Conservation (phyloP, 441 rosid species). For the Populus hybrid region DNA sequence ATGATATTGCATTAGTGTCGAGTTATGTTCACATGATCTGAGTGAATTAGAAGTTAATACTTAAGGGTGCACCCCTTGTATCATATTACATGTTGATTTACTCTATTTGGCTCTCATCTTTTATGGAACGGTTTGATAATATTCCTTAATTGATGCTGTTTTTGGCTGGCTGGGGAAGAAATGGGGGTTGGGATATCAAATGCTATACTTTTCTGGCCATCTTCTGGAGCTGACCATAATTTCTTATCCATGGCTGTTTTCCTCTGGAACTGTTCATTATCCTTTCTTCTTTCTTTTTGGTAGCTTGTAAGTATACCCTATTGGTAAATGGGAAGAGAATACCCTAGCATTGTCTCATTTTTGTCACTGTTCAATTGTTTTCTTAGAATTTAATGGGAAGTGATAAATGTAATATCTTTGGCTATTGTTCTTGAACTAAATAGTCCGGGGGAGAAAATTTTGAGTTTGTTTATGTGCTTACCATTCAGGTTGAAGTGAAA, state of each 20-base stretch:
- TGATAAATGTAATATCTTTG: background rate
- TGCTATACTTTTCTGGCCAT: background rate
- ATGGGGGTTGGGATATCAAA: background rate
- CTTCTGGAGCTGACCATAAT: background rate
- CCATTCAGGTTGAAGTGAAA: conserved; percentile 84
- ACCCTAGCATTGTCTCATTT: background rate
- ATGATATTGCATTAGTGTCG: background rate
- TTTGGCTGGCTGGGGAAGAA: background rate
- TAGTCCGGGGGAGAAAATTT: background rate
- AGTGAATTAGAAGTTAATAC: background rate
- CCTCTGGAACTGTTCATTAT: background rate
- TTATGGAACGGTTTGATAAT: no score
- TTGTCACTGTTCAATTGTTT: background rate
- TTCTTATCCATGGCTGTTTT: background rate
- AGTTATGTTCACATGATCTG: background rate
- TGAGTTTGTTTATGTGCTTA: conserved; percentile 2
- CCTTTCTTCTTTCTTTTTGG: background rate
- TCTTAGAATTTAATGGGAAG: background rate
- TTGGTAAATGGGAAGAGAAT: background rate
- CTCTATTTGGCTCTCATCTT: background rate
- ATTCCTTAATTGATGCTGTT: background rate
- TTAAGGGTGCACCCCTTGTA: background rate
- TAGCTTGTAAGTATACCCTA: background rate
- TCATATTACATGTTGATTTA: background rate
- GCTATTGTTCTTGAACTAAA: background rate